Percentiles rank a stretch among this genome's conserved stretches.
phyloP scores from a whole-genome alignment of 164 flowering plant species.

The Sextonia rubra region DNA sequence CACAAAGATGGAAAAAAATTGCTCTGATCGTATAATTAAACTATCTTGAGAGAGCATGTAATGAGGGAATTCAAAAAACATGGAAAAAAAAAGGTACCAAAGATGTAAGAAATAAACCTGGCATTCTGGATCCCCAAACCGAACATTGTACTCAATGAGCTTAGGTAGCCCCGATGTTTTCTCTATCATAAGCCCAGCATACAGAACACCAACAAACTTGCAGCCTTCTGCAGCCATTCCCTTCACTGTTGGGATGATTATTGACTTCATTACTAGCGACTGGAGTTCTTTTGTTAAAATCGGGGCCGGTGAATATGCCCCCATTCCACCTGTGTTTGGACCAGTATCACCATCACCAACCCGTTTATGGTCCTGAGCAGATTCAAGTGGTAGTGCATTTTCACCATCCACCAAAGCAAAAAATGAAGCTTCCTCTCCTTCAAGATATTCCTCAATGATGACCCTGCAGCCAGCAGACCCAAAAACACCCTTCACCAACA shows the following conservation, averaged over 20 bases:
- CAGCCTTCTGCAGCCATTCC: slow-evolving; percentile 94
- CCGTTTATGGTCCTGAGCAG: slow-evolving; percentile 96
- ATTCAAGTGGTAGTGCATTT: slow-evolving; percentile 85
- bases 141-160: slow-evolving; percentile 92
- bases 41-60: neutral
- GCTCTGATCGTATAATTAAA: neutral
- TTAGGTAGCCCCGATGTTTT: slow-evolving; percentile 85
- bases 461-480: slow-evolving; percentile 82
- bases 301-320: slow-evolving; percentile 97
- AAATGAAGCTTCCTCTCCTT: slow-evolving; percentile 97
- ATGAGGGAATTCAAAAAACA: neutral
- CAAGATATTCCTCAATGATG: slow-evolving; percentile 82
- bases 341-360: slow-evolving; percentile 98
- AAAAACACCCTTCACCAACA: slow-evolving; percentile 71
- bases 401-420: slow-evolving; percentile 98
- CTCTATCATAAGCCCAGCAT: slow-evolving; percentile 98
- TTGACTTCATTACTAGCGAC: slow-evolving; percentile 70
- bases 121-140: slow-evolving; percentile 99
- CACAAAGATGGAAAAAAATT: no score
- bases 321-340: slow-evolving; percentile 99
- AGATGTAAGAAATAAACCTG: slow-evolving; percentile 45
- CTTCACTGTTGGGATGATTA: slow-evolving; percentile 80
- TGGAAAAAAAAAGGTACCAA: neutral
- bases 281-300: slow-evolving; percentile 74
- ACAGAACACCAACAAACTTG: slow-evolving; percentile 91